Base-by-base conservation (phyloP, 306 rosid genomes). In the Cercis canadensis region DNA sequence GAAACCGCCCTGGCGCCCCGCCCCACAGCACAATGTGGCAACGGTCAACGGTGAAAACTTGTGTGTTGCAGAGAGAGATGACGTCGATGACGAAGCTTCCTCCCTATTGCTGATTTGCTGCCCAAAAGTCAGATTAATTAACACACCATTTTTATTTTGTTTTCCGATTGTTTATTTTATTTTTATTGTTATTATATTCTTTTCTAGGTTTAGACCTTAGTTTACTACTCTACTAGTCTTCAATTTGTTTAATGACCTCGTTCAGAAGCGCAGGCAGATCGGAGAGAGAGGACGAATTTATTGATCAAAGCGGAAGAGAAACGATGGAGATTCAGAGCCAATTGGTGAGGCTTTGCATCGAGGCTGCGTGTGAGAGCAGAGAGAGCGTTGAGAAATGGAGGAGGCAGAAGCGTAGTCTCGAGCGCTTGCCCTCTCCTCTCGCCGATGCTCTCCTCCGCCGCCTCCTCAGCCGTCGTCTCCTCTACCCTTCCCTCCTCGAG, bases 401-500 rank as follows among this genome's bases (percentile, higher is more conserved):
- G 79, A 41, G 73, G 76, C 96, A 91, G 89, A 81, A 65, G 71
- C 97, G 96, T 16, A 81, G 67, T 59, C 87, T 88, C 16, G 86
- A 91, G 61, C 84, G 83, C 37, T 19, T 91, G 32, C 97, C 97
- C 47, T 87, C 89, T 60, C 86, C 67, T 51, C 79, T 92, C 52
- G 96, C 97, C 33, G 90, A 90, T 21, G 79, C 87, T 81, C 98
- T 85, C 76, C 76, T 87, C 65, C 87, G 83, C 75, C 85, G 89
- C 52, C 88, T 91, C 60, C 74, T 85, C 65, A 12, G 61, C 45
- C 89, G 92, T 31, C 87, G 82, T n/a, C 92, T 92, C 51, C 89
- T 92, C 78, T 50, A 39, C 64, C 92, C 98, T 13, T 92, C 92
- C 37, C 85, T 92, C 72, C 96, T 92, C 60, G 93, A 92, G 96